These are phyloP conservation scores for Aspergillus quadrilineatus DNA, from an alignment of 2,329 filamentous ascomycete species.

Conservation along the genomic window DNA sequence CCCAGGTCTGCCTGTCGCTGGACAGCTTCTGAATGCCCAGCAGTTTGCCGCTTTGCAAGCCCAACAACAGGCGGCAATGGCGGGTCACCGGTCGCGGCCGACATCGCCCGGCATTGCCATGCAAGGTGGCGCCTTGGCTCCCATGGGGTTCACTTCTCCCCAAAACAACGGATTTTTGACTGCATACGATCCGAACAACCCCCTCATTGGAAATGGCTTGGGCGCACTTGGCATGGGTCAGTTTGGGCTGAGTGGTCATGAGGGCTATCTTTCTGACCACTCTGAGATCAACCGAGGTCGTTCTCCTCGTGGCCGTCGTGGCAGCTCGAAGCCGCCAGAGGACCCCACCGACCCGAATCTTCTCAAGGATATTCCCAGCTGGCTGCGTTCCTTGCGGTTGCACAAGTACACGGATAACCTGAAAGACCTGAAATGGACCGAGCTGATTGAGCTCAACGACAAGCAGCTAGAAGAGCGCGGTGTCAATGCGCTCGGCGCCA, in stretches of 20 bases:
- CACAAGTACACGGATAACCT: conserved; percentile 99
- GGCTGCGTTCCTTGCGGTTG: conserved; percentile 88
- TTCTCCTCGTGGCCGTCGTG: conserved; percentile 85
- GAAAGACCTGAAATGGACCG: conserved; percentile 96
- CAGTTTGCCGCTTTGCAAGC: conserved; percentile 80
- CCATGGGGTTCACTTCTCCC: conserved; percentile 75
- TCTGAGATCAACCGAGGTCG: conserved; percentile 87
- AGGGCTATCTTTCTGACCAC: conserved; percentile 91
- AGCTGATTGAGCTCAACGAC: conserved; percentile 87
- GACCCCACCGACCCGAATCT: conserved; percentile 90
- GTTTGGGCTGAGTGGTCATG: conserved; percentile 67
- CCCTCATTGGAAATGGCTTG: conserved; percentile 70
- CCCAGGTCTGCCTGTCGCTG: conserved; percentile 71
- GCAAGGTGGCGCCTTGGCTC: conserved; percentile 62
- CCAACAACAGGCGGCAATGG: conserved; percentile 58
- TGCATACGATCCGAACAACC: conserved; percentile 74
- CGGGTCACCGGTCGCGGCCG: conserved; percentile 76
- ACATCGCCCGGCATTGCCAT: conserved; percentile 85
- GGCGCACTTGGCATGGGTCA: conserved; percentile 69
- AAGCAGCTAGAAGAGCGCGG: conserved; percentile 88
- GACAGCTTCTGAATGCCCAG: conserved; percentile 80
- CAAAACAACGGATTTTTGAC: conserved; percentile 93
- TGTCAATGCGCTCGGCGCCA: conserved; percentile 89
- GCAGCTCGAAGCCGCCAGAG: conserved; percentile 95
- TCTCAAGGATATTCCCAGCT: conserved; percentile 91